Evolutionary conservation across 2,329 filamentous ascomycete species (phyloP).

Genomic region (Diaporthe caulivora): DNA sequence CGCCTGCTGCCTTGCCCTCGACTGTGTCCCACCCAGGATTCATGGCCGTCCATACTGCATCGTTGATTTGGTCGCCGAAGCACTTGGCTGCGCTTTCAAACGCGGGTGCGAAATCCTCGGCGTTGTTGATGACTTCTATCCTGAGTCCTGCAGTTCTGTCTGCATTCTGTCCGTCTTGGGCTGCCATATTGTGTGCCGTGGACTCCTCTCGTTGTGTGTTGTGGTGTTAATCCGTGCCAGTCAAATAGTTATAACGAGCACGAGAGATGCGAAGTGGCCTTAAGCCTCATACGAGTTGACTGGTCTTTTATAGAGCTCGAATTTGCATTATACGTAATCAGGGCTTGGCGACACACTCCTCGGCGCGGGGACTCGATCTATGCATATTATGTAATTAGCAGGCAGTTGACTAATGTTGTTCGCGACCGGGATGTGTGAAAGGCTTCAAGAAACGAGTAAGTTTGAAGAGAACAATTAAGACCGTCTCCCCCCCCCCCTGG

Average conservation of each 20-base stretch:
- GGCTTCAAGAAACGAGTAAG: not conserved
- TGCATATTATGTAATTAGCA: constrained; percentile 7
- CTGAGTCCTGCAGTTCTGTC: not conserved
- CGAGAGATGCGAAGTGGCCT: not conserved
- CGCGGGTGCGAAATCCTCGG: not conserved
- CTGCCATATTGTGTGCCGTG: not conserved
- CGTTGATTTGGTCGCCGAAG: constrained; percentile 64
- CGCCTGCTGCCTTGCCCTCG: constrained; percentile 53
- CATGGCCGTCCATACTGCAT: constrained; percentile 63
- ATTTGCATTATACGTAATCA: constrained; percentile 14
- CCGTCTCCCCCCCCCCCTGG: no score
- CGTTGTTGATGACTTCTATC: not conserved
- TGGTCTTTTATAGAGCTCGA: not conserved
- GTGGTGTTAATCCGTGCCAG: not conserved
- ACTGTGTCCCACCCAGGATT: constrained; percentile 68
- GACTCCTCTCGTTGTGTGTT: not conserved
- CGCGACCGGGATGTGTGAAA: not conserved
- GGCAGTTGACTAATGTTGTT: not conserved
- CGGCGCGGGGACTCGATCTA: not conserved
- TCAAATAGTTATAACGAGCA: not conserved
- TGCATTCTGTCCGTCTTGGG: not conserved
- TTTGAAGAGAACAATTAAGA: not conserved
- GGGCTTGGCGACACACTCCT: constrained; percentile 4
- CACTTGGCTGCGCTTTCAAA: constrained; percentile 47
- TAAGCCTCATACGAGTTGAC: not conserved